Conservation (phyloP, 2,329 filamentous ascomycete species). For the Pyrenophora graminea region DNA sequence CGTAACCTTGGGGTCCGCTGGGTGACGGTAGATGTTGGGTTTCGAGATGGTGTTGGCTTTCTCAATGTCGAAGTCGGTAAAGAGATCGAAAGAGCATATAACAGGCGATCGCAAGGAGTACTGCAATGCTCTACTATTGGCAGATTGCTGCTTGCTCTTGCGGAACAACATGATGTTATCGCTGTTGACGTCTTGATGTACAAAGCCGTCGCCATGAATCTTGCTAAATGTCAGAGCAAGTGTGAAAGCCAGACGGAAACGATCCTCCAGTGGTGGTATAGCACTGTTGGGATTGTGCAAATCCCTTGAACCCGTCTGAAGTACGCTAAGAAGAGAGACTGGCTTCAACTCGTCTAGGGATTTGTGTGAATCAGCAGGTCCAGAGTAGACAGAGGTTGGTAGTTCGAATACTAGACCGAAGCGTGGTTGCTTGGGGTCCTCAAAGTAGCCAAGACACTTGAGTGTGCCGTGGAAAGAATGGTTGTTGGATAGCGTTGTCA, state of each 20-base stretch:
- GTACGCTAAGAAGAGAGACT: conserved; percentile 52
- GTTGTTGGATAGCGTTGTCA: conserved; percentile 37
- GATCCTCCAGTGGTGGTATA: conserved; percentile 67
- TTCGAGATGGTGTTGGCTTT: conserved; percentile 45
- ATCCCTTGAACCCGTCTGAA: conserved; percentile 53
- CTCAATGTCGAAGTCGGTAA: conserved; percentile 61
- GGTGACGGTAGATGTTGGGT: conserved; percentile 70
- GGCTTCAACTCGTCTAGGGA: conserved; percentile 45
- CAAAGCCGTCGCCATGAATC: conserved; percentile 69
- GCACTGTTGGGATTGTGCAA: conserved; percentile 47
- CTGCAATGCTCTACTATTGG: conserved; percentile 47
- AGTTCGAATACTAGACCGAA: conserved; percentile 77
- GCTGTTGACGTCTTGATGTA: conserved; percentile 71
- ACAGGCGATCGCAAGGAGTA: conserved; percentile 69
- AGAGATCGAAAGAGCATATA: conserved; percentile 75
- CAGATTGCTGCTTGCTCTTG: conserved; percentile 51
- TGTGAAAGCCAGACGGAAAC: conserved; percentile 75
- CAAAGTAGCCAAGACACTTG: conserved; percentile 71
- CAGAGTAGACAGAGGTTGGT: conserved; percentile 57
- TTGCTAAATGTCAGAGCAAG: conserved; percentile 74
- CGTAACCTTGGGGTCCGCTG: conserved; percentile 54
- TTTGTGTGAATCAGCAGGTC: conserved; percentile 59
- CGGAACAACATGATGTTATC: conserved; percentile 69
- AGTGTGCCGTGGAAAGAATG: conserved; percentile 50
- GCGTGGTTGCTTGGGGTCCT: conserved; percentile 70